Base-by-base conservation (phyloP, 768 basidiomycete species). In the Lentinula edodes region DNA sequence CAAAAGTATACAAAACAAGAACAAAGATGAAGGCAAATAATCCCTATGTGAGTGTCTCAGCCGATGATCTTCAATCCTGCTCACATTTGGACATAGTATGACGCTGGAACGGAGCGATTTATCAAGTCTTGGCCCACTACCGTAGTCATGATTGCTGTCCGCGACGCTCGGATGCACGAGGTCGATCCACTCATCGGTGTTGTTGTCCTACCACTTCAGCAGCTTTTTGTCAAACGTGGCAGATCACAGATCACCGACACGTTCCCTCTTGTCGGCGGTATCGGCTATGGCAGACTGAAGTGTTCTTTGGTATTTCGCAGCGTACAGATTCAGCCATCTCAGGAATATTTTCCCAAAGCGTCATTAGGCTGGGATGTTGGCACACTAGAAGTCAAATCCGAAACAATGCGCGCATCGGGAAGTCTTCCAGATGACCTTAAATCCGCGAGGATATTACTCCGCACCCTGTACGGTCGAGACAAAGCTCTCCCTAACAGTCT, bases 111-210 rank as follows among this genome's bases (percentile, higher is more conserved):
- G 1, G 91, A 93, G 70, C 77, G 81, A 35, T 89, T 89, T 70
- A 75, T 90, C 34, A 76, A 83, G 3, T 83, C 89, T 66, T 90
- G 84, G 83, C 72, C 73, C 7, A 77, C 75, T 9, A 76, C 88
- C 3, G 80, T 83, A 15, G 78, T 90, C 45, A 76, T 87, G 10
- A 81, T 91, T 34, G 81, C 87, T 15, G 85, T 90, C 15, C 81
- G 85, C 36, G 89, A 90, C 65, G 74, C 76, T 2, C 76, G 81
- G 39, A 66, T 82, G 35, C 81, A 86, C 56, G 86, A 88, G 72
- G 71, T 74, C 50, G 83, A 91, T 67, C 86, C 88, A 1, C 80
- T 91, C 55, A 78, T 91, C 34, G 90, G 91, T 34, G 82, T 91
- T 39, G 82, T 90, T 65, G 79, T 83, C 58, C 76, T 91, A 5